phyloP scores from a whole-genome alignment of 2,329 filamentous ascomycete species.

The Fusarium sp. region DNA sequence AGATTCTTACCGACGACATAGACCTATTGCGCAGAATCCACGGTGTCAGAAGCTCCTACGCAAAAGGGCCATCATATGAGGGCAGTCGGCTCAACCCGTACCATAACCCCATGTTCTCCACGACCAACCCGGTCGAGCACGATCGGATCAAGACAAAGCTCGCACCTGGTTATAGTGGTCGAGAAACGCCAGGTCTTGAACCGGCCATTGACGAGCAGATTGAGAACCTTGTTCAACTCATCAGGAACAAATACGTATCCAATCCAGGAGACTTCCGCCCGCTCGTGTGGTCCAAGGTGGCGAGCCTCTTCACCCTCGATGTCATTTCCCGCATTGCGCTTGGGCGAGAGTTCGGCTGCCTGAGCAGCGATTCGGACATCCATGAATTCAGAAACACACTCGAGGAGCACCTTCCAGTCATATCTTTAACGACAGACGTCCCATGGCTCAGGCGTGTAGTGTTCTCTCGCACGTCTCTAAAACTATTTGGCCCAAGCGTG shows the following conservation, averaged over 20 bases:
- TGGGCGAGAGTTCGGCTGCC: conserved; percentile 1
- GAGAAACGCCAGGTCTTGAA: conserved; percentile 1
- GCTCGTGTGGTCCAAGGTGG: background rate
- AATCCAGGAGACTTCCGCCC: background rate
- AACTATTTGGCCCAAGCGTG: background rate
- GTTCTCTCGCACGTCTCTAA: background rate
- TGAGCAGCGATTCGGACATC: background rate
- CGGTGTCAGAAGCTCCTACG: too few relatives aligned
- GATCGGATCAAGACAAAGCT: background rate
- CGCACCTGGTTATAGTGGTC: background rate
- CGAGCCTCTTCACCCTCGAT: background rate
- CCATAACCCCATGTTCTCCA: too few relatives aligned
- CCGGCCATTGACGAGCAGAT: background rate
- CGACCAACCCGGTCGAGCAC: too few relatives aligned
- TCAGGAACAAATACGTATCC: conserved; percentile 2
- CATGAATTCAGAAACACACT: background rate
- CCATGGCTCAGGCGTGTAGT: conserved; percentile 3
- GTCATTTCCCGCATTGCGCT: conserved; percentile 10
- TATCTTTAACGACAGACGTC: conserved; percentile 6
- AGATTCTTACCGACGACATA: background rate
- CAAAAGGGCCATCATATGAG: too few relatives aligned
- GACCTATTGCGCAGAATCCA: background rate
- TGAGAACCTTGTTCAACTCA: background rate
- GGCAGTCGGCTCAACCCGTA: conserved; percentile 7
- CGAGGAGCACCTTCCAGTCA: background rate